phyloP scores from a whole-genome alignment of 805 yeast genomes.

The Starmerella floris region DNA sequence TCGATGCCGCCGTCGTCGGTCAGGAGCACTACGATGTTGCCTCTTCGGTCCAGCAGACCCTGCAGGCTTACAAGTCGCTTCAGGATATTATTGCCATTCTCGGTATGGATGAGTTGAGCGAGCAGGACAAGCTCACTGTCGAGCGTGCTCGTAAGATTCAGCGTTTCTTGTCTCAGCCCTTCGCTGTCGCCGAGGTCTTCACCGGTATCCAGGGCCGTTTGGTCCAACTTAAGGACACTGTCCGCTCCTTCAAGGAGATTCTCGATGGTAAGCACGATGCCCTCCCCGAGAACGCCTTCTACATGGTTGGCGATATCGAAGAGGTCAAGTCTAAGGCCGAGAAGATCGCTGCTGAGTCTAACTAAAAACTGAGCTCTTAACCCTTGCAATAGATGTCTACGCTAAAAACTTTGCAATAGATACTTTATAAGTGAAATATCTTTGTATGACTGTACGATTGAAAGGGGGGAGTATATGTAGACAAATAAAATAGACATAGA shows the following conservation, averaged over 20 bases:
- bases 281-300: constrained; percentile 98
- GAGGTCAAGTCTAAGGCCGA: constrained; percentile 98
- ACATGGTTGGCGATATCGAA: constrained; percentile 99
- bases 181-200: constrained; percentile 99
- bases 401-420: not conserved
- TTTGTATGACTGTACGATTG: not conserved
- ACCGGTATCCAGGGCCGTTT: constrained; percentile 98
- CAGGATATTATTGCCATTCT: constrained; percentile 99
- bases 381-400: constrained; percentile 2
- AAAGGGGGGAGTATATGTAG: too few species aligned
- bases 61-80: constrained; percentile 98
- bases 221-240: constrained; percentile 92
- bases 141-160: constrained; percentile 99
- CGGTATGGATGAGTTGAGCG: constrained; percentile 99
- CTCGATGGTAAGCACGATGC: constrained; percentile 97
- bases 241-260: constrained; percentile 89
- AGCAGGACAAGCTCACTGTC: constrained; percentile 95
- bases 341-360: constrained; percentile 78
- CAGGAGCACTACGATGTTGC: constrained; percentile 98
- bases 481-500: too few species aligned
- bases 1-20: constrained; percentile 95
- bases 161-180: constrained; percentile 99
- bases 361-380: constrained; percentile 7
- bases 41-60: constrained; percentile 88
- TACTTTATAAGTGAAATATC: constrained; percentile 1